phyloP scores from a whole-genome alignment of 2,329 filamentous ascomycete genomes.

The Venturia aucupariae region DNA sequence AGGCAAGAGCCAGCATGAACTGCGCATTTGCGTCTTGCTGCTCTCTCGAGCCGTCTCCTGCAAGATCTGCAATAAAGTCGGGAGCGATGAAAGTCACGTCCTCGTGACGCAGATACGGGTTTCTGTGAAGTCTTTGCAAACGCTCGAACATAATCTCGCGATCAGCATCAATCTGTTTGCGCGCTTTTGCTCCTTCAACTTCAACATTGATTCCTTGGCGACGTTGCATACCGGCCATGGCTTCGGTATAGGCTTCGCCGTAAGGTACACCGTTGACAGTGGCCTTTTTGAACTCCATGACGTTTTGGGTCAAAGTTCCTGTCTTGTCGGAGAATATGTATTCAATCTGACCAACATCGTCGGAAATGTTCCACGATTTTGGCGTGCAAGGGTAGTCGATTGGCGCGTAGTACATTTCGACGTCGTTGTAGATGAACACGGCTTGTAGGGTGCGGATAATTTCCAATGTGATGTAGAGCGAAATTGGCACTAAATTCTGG shows the following conservation, averaged over 20 bases:
- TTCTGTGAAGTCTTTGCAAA: slow-evolving; percentile 71
- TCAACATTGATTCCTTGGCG: slow-evolving; percentile 81
- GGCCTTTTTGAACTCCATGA: slow-evolving; percentile 99
- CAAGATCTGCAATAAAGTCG: slow-evolving; percentile 75
- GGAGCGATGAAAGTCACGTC: slow-evolving; percentile 87
- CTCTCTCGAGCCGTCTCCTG: slow-evolving; percentile 63
- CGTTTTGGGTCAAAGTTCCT: slow-evolving; percentile 80
- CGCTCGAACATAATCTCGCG: slow-evolving; percentile 62
- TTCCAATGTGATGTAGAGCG: slow-evolving; percentile 93
- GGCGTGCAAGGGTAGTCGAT: slow-evolving; percentile 93
- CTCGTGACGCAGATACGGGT: slow-evolving; percentile 84
- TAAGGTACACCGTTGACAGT: slow-evolving; percentile 95
- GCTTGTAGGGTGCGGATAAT: slow-evolving; percentile 90
- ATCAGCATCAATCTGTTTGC: slow-evolving; percentile 68
- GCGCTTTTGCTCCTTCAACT: slow-evolving; percentile 62
- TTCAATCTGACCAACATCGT: slow-evolving; percentile 95
- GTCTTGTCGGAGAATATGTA: slow-evolving; percentile 98
- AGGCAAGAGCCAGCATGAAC: slow-evolving; percentile 88
- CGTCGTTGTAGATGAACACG: slow-evolving; percentile 94
- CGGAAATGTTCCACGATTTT: slow-evolving; percentile 98
- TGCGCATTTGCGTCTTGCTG: slow-evolving; percentile 72
- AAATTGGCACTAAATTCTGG: slow-evolving; percentile 98
- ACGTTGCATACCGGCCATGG: slow-evolving; percentile 92
- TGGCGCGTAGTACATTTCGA: slow-evolving; percentile 92
- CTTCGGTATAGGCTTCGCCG: slow-evolving; percentile 95